These are phyloP conservation scores for Stygiomarasmius scandens DNA, from an alignment of 1,284 basidiomycete species.

Conservation along the genomic window DNA sequence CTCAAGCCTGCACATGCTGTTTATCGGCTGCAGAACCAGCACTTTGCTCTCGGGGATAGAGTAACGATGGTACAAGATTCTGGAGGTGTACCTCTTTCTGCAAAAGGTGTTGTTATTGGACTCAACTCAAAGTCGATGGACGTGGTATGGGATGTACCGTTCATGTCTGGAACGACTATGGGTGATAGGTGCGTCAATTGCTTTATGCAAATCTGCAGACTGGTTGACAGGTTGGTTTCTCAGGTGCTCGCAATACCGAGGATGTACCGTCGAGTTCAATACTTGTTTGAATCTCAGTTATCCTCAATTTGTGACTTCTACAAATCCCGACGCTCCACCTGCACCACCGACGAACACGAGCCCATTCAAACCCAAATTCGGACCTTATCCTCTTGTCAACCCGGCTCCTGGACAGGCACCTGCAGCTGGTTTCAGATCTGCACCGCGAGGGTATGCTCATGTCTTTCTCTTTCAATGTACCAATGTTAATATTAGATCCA, in stretches of 20 bases:
- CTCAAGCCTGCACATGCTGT: slow-evolving; percentile 92
- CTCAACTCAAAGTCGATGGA: slow-evolving; percentile 88
- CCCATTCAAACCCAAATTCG: slow-evolving; percentile 69
- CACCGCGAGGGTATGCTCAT: slow-evolving; percentile 32
- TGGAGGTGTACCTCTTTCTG: slow-evolving; percentile 89
- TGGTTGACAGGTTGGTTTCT: not conserved
- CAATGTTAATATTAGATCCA: slow-evolving; percentile 14
- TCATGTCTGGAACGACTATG: slow-evolving; percentile 90
- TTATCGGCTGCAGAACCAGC: slow-evolving; percentile 89
- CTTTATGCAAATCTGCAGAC: not conserved
- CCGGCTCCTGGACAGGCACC: slow-evolving; percentile 53
- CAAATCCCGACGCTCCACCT: slow-evolving; percentile 54
- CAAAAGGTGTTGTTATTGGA: slow-evolving; percentile 94
- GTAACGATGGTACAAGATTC: slow-evolving; percentile 96
- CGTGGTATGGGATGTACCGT: slow-evolving; percentile 95
- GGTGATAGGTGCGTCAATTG: slow-evolving; percentile 67
- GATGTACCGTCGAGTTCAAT: slow-evolving; percentile 82
- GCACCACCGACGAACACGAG: slow-evolving; percentile 38
- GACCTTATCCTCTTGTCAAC: slow-evolving; percentile 63
- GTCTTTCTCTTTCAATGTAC: slow-evolving; percentile 8
- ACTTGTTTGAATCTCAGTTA: slow-evolving; percentile 85
- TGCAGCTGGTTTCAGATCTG: slow-evolving; percentile 63
- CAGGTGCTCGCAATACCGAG: slow-evolving; percentile 89
- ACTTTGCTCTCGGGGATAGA: slow-evolving; percentile 92
- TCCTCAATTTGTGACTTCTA: slow-evolving; percentile 80